phyloP scores from a whole-genome alignment of 345 rosid genomes.

The Dipteronia sinensis region DNA sequence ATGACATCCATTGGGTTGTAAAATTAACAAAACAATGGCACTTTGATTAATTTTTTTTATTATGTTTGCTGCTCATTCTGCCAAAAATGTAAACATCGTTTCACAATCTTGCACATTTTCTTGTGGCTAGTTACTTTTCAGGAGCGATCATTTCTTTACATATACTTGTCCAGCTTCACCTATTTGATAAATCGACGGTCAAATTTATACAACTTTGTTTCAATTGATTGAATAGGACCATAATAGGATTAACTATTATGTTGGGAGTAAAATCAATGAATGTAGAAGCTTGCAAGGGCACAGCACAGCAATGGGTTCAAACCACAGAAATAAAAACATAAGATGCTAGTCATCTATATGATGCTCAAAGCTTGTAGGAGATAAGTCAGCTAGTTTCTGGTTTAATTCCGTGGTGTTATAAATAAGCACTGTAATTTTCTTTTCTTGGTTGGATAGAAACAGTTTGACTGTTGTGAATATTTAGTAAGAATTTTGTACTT shows the following conservation, averaged over 20 bases:
- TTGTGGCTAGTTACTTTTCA: background rate
- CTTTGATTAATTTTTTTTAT: background rate
- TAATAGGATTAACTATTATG: background rate
- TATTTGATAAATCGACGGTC: background rate
- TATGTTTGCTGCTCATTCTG: background rate
- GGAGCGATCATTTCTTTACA: background rate
- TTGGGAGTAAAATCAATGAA: background rate
- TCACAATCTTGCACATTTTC: constrained; percentile 2
- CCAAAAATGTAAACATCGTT: background rate
- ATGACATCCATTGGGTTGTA: background rate
- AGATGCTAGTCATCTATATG: too few relatives aligned
- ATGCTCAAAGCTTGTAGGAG: too few relatives aligned
- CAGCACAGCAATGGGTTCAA: background rate
- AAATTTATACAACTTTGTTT: background rate
- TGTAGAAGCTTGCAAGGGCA: background rate
- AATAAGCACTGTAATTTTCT: background rate
- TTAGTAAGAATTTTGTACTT: background rate
- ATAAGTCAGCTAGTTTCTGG: too few relatives aligned
- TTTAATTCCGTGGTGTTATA: too few relatives aligned
- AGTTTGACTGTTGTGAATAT: too few relatives aligned
- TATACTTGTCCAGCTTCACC: background rate
- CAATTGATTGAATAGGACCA: background rate
- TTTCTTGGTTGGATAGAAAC: too few relatives aligned
- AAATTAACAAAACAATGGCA: background rate
- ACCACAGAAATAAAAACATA: background rate